These are phyloP conservation scores for Carex myosuroides DNA, from an alignment of 176 grass and related monocot species.

Conservation along the genomic window DNA sequence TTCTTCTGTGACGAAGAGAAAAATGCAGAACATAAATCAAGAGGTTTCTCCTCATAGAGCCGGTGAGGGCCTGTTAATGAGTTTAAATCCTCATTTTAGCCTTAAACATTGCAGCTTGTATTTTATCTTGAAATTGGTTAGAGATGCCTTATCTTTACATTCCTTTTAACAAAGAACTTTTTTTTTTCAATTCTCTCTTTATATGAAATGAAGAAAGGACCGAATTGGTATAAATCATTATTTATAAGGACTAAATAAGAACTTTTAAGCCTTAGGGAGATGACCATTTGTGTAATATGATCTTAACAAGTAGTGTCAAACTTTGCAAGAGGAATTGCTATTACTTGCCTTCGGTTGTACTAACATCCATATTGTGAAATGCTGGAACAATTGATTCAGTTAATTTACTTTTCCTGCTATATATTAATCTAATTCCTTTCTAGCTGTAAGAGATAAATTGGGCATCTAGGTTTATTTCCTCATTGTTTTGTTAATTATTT, in stretches of 20 bases:
- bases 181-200: not conserved
- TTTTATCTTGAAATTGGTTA: slow-evolving; percentile 44
- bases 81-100: not conserved
- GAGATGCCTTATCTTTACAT: slow-evolving; percentile 6
- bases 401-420: slow-evolving; percentile 10
- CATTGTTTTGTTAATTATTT: not conserved
- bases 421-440: not conserved
- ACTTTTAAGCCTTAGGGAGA: not conserved
- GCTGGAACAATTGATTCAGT: slow-evolving; percentile 3
- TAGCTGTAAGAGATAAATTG: not conserved
- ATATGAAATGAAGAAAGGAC: not conserved
- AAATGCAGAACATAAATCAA: slow-evolving; percentile 19
- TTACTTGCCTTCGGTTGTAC: not conserved
- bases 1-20: slow-evolving; percentile 1
- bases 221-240: not conserved
- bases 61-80: slow-evolving; percentile 29
- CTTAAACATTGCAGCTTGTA: not conserved
- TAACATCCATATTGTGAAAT: not conserved
- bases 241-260: not conserved
- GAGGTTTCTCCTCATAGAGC: slow-evolving; percentile 46
- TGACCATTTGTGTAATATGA: not conserved
- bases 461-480: not conserved
- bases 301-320: not conserved
- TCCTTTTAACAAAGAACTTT: not conserved
- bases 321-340: not conserved